Percentiles rank a stretch among this genome's conserved stretches.
Evolutionary conservation across 1,284 basidiomycete species (phyloP).

Genomic region (Neotropicomus parvogracilis): DNA sequence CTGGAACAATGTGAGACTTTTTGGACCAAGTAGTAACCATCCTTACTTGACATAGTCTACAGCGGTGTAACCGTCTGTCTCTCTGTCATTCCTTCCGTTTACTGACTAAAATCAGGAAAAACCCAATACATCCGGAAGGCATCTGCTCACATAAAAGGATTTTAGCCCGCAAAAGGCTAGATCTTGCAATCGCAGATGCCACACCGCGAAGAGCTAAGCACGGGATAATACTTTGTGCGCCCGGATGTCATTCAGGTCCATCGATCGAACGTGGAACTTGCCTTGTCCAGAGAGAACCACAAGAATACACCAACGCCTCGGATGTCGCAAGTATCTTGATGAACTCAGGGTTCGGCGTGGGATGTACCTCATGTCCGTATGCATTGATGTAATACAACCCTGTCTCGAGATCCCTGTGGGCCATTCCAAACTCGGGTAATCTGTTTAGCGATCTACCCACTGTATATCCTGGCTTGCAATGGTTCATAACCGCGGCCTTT

Average conservation of each 20-base stretch:
- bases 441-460: constrained; percentile 42
- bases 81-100: constrained; percentile 87
- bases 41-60: constrained; percentile 76
- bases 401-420: constrained; percentile 30
- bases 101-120: constrained; percentile 46
- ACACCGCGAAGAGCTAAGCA: constrained; percentile 86
- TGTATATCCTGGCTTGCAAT: constrained; percentile 61
- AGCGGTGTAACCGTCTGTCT: constrained; percentile 83
- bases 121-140: neutral
- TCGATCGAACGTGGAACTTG: constrained; percentile 25
- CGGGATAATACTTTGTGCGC: constrained; percentile 69
- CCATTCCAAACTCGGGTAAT: constrained; percentile 8
- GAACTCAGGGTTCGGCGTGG: constrained; percentile 82
- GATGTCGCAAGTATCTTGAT: constrained; percentile 61
- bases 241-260: constrained; percentile 12
- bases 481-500: constrained; percentile 54
- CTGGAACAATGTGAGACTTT: constrained; percentile 35
- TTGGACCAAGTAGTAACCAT: constrained; percentile 13
- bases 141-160: constrained; percentile 70
- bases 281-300: constrained; percentile 93
- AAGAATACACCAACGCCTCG: constrained; percentile 83
- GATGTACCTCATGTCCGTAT: constrained; percentile 88
- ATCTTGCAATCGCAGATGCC: constrained; percentile 75
- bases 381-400: constrained; percentile 92
- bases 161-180: constrained; percentile 71